phyloP scores from a whole-genome alignment of 371 early-diverging fungal genomes.

The Mucor velutinosus region DNA sequence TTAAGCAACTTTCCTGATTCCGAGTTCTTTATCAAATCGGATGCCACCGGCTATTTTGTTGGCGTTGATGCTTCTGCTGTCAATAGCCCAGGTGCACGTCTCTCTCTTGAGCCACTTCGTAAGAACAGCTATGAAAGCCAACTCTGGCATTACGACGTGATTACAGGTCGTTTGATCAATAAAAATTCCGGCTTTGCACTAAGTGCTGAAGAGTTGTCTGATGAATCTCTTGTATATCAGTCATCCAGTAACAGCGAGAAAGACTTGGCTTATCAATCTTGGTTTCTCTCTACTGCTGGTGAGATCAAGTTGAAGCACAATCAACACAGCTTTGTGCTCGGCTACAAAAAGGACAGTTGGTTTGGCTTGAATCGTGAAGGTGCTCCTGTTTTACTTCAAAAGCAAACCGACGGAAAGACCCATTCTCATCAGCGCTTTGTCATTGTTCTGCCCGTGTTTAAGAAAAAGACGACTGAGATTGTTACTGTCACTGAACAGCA shows the following conservation, averaged over 20 bases:
- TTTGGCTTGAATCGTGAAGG: constrained; percentile 40
- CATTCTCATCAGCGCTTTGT: constrained; percentile 36
- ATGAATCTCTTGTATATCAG: constrained; percentile 49
- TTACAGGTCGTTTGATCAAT: constrained; percentile 49
- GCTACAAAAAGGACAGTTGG: constrained; percentile 50
- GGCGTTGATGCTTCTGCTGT: constrained; percentile 35
- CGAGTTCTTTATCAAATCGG: constrained; percentile 47
- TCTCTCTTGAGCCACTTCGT: constrained; percentile 39
- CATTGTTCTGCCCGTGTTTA: constrained; percentile 40
- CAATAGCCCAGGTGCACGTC: constrained; percentile 27
- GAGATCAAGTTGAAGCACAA: constrained; percentile 41
- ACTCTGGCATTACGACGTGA: constrained; percentile 54
- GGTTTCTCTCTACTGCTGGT: constrained; percentile 29
- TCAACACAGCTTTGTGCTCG: constrained; percentile 40
- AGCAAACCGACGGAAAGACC: constrained; percentile 22
- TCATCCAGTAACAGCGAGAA: constrained; percentile 22
- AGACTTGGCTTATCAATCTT: constrained; percentile 29
- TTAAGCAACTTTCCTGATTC: constrained; percentile 34
- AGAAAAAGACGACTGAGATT: constrained; percentile 26
- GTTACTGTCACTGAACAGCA: constrained; percentile 23
- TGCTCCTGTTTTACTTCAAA: constrained; percentile 38
- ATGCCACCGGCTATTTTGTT: constrained; percentile 37
- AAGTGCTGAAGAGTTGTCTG: constrained; percentile 47
- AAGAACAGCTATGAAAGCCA: constrained; percentile 43
- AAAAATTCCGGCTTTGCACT: constrained; percentile 55